Percentiles rank a stretch among this genome's conserved stretches.
Conservation (phyloP, 768 basidiomycete genomes). For the Pluteus cervinus region DNA sequence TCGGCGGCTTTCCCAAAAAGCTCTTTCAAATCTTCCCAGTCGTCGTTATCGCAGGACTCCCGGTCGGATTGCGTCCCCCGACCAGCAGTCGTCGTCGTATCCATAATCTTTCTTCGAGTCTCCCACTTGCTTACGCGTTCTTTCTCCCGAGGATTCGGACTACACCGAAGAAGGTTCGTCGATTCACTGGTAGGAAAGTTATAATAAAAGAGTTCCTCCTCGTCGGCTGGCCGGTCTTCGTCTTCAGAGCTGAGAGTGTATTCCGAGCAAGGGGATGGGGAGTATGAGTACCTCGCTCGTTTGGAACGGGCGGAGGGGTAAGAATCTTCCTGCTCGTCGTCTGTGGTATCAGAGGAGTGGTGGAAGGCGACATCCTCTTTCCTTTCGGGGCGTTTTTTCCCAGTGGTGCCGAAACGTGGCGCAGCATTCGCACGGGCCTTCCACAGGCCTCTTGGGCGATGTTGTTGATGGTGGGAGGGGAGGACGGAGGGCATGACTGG, state of each 20-base stretch:
- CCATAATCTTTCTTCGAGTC: constrained; percentile 31
- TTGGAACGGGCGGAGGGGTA: constrained; percentile 8
- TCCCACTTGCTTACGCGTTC: constrained; percentile 24
- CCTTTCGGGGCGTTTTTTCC: constrained; percentile 11
- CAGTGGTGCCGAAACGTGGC: constrained; percentile 17
- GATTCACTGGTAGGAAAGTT: constrained; percentile 29
- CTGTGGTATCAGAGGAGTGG: constrained; percentile 10
- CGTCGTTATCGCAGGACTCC: constrained; percentile 32
- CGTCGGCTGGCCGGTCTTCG: constrained; percentile 9
- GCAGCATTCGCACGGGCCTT: constrained; percentile 34
- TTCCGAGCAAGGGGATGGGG: constrained; percentile 13
- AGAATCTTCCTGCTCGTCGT: constrained; percentile 16
- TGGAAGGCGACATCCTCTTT: constrained; percentile 5
- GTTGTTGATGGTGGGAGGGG: constrained; percentile 7
- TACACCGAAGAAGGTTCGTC: constrained; percentile 10
- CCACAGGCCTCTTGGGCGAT: constrained; percentile 38
- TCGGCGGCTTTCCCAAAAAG: constrained; percentile 52
- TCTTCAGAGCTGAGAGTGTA: constrained; percentile 6
- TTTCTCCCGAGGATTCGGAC: constrained; percentile 17
- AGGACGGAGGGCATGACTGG: background rate
- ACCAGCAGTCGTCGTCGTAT: constrained; percentile 29
- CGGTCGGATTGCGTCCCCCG: constrained; percentile 13
- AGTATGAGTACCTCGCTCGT: constrained; percentile 8
- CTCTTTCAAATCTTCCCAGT: constrained; percentile 67
- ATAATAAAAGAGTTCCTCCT: constrained; percentile 22